phyloP scores from a whole-genome alignment of 2,329 filamentous ascomycete genomes.

The Westerdykella aurantiaca region DNA sequence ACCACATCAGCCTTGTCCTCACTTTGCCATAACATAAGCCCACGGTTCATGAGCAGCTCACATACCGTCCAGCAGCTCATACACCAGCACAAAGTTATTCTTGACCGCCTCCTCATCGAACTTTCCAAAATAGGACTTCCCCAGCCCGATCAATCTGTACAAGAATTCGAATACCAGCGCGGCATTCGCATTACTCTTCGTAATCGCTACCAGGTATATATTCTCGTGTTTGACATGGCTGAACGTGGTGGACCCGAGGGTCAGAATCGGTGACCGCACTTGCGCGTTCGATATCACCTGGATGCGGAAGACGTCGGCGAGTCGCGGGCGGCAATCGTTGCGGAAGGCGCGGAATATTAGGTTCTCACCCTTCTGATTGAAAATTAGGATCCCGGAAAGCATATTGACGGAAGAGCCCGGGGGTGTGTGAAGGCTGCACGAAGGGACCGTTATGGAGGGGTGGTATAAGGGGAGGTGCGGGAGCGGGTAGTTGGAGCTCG shows the following conservation, averaged over 20 bases:
- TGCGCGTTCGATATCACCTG: constrained; percentile 98
- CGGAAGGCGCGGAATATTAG: constrained; percentile 98
- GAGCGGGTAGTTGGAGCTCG: background rate
- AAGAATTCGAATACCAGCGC: constrained; percentile 97
- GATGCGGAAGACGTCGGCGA: constrained; percentile 98
- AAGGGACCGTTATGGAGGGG: background rate
- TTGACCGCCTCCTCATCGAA: constrained; percentile 99
- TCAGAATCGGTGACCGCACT: constrained; percentile 94
- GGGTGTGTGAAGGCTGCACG: background rate
- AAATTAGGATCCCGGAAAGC: constrained; percentile 95
- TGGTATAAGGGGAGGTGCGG: background rate
- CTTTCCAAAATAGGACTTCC: constrained; percentile 95
- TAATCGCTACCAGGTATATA: constrained; percentile 95
- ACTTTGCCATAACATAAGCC: background rate
- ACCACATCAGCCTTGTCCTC: constrained; percentile 2
- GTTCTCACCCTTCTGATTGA: constrained; percentile 99
- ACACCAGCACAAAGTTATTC: constrained; percentile 99
- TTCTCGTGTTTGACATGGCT: constrained; percentile 99
- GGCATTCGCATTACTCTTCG: constrained; percentile 98
- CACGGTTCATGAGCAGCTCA: constrained; percentile 12
- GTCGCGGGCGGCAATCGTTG: constrained; percentile 93
- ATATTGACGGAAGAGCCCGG: constrained; percentile 49
- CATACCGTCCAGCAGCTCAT: constrained; percentile 86
- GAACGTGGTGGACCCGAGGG: constrained; percentile 94
- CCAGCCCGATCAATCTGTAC: constrained; percentile 83